Conservation (phyloP, 1,284 basidiomycete species). For the Cryptococcus floricola region DNA sequence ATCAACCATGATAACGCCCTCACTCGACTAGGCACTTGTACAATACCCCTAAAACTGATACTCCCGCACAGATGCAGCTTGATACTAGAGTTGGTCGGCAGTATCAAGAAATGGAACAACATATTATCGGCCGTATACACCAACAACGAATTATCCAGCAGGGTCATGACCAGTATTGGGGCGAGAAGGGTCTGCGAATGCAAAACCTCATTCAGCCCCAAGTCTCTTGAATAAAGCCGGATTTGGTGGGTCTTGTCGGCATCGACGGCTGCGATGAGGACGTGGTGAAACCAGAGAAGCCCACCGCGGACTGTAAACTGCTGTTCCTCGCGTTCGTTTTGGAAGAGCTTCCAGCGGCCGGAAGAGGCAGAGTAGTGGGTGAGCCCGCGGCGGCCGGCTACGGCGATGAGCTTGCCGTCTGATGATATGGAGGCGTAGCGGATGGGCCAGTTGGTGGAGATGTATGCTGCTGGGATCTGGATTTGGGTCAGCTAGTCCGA, state of each 20-base stretch:
- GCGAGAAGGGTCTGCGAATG: constrained; percentile 75
- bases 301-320: constrained; percentile 86
- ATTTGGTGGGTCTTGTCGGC: constrained; percentile 76
- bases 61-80: constrained; percentile 87
- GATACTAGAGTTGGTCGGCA: constrained; percentile 77
- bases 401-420: constrained; percentile 87
- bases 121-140: constrained; percentile 97
- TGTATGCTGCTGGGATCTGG: constrained; percentile 74
- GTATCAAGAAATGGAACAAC: constrained; percentile 85
- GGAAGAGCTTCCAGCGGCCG: constrained; percentile 92
- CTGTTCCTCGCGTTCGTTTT: constrained; percentile 79
- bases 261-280: constrained; percentile 86
- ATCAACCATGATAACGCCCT: constrained; percentile 96
- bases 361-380: constrained; percentile 91
- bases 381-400: constrained; percentile 86
- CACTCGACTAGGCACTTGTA: constrained; percentile 78
- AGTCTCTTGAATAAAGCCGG: constrained; percentile 90
- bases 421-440: constrained; percentile 85
- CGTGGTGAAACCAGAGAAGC: constrained; percentile 94
- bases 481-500: constrained; percentile 11
- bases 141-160: constrained; percentile 94
- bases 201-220: constrained; percentile 80
- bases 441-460: constrained; percentile 91
- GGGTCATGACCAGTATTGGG: constrained; percentile 75
- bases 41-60: constrained; percentile 89